Evolutionary conservation across 495 filamentous ascomycete genomes (phyloP).

Genomic region (Penicillium salamii): DNA sequence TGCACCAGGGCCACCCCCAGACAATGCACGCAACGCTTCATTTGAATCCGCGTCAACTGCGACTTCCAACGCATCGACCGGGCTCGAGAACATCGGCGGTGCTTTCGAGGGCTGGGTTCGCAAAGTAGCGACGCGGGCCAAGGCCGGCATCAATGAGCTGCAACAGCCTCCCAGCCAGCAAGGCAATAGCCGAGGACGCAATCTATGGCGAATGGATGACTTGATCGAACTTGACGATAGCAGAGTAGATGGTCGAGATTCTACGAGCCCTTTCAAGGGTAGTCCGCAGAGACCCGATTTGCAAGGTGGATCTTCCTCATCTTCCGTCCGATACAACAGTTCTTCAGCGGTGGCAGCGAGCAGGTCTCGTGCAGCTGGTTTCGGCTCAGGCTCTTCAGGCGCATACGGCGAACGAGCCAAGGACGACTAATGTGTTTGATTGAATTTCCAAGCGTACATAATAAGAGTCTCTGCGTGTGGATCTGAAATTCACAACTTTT

Average conservation of each 20-base stretch:
- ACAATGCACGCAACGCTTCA: conserved; percentile 32
- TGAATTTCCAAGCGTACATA: conserved; percentile 25
- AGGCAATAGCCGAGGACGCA: conserved; percentile 29
- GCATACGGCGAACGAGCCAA: conserved; percentile 25
- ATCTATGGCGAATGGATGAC: conserved; percentile 55
- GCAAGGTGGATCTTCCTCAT: conserved; percentile 17
- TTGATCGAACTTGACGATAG: conserved; percentile 81
- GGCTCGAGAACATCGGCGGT: conserved; percentile 78
- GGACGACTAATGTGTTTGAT: conserved; percentile 29
- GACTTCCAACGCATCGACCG: conserved; percentile 46
- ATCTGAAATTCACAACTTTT: conserved; percentile 12
- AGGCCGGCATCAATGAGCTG: conserved; percentile 38
- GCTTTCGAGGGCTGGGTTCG: conserved; percentile 87
- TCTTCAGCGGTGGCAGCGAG: conserved; percentile 36
- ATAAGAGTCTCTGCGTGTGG: conserved; percentile 20
- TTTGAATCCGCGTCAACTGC: conserved; percentile 44
- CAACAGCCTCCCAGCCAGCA: conserved; percentile 35
- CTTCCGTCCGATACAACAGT: conserved; percentile 24
- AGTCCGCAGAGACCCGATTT: conserved; percentile 18
- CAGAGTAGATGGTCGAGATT: conserved; percentile 29
- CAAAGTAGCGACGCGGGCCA: conserved; percentile 61
- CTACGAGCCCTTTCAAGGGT: conserved; percentile 20
- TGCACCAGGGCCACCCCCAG: conserved; percentile 39
- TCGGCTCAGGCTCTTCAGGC: conserved; percentile 10
- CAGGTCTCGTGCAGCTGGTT: conserved; percentile 37